A percentile compares a stretch with the other conserved stretches of the same genome.
Conservation (phyloP, 129 eudicot species). For the Helichrysum umbraculigerum region DNA sequence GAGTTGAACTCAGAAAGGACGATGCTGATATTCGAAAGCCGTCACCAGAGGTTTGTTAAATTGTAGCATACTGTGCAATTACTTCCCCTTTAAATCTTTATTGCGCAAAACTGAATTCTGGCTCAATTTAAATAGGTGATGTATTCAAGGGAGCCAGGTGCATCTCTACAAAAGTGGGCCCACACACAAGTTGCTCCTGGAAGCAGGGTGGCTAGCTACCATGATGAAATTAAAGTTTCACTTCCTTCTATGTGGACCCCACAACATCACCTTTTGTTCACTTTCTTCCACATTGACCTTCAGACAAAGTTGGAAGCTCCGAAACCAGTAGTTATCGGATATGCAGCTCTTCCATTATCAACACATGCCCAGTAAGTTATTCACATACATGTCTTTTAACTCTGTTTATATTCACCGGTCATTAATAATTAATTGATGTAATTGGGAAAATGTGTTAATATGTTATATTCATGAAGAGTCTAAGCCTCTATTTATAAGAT, state of each 20-base stretch:
- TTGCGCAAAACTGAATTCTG: conserved; percentile 9
- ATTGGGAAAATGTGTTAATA: neutral
- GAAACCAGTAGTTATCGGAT: conserved; percentile 96
- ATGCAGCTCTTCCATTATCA: conserved; percentile 87
- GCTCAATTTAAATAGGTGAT: conserved; percentile 56
- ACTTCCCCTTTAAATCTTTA: neutral
- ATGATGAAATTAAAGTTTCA: conserved; percentile 94
- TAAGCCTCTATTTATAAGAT: neutral
- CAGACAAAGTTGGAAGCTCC: conserved; percentile 98
- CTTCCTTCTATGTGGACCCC: conserved; percentile 94
- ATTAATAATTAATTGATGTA: neutral
- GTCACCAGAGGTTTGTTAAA: conserved; percentile 70
- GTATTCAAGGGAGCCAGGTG: conserved; percentile 90
- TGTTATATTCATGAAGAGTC: neutral
- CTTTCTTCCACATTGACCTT: conserved; percentile 92
- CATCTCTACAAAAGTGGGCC: conserved; percentile 67
- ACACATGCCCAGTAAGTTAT: conserved; percentile 79
- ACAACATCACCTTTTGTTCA: conserved; percentile 87
- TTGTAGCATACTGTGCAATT: neutral
- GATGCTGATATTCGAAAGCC: conserved; percentile 79
- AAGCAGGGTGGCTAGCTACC: conserved; percentile 88
- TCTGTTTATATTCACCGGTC: neutral
- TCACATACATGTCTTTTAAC: conserved; percentile 2
- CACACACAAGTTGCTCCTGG: conserved; percentile 97
- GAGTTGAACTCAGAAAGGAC: conserved; percentile 91